Base-by-base conservation (phyloP, 257 asterid species). In the Ajuga chamaepitys region DNA sequence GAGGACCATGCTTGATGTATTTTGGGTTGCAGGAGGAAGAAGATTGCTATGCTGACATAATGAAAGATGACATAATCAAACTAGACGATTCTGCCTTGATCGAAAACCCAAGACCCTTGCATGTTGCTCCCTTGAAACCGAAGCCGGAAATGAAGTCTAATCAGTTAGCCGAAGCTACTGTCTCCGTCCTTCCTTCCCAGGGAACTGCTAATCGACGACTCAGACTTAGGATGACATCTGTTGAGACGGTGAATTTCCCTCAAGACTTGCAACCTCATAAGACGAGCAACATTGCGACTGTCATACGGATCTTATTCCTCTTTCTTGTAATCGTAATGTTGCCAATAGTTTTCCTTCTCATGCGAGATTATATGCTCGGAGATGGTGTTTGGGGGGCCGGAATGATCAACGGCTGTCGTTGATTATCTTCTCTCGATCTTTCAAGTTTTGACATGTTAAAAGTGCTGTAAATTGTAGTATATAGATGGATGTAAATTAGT, bases 21-120 rank as follows among this genome's bases (percentile, higher is more conserved):
- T 65, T 67, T 28, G 45, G 17, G 6, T 67, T 72, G 32, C 83
- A 87, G 95, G 80, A 71, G 20, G 96, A 82, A 62, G 98, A 89
- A 14, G 97, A 92, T 62, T 92, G 83, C 0, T 89, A 81, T 54
- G 95, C 95, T 0, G 98, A 92, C 71, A 83, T 92, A 70, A 78
- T 92, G 95, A 78, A 87, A 64, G 95, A 92, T 50, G 93, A 92
- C 71, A 92, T 92, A 50, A 72, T 92, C 12, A 68, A 75, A 70
- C 83, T 89, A 20, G 98, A 87, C 14, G 88, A 89, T 34, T 66
- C 85, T 40, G 67, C 85, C 8, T 40, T 68, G 5, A 67, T 46
- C 8, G 70, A 62, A 46, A 45, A 21, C 42, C 34, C 81, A 30
- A 64, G 66, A 40, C 35, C 40, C 35, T 32, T 50, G 67, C 66